phyloP scores from a whole-genome alignment of 164 flowering plant genomes.

The Taxillus chinensis region DNA sequence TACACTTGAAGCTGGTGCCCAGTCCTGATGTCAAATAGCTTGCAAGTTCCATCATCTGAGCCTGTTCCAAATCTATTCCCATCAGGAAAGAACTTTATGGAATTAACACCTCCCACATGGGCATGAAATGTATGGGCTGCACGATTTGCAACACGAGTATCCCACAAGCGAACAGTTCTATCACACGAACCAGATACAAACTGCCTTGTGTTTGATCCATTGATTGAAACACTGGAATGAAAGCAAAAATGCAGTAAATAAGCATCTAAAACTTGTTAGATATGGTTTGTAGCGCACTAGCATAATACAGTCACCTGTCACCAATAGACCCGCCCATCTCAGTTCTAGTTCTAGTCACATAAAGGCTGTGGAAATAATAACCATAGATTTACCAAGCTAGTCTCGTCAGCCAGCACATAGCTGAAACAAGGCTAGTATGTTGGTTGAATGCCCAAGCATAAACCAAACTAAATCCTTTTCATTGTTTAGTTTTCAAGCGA shows the following conservation, averaged over 20 bases:
- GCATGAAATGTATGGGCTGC: conserved; percentile 87
- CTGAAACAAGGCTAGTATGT: too few relatives aligned
- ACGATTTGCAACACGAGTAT: conserved; percentile 90
- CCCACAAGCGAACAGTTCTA: conserved; percentile 84
- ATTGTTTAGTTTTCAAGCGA: too few relatives aligned
- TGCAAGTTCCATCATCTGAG: conserved; percentile 94
- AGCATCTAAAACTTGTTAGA: background rate
- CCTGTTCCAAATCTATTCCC: conserved; percentile 95
- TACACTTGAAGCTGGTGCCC: conserved; percentile 95
- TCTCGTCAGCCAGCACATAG: too few relatives aligned
- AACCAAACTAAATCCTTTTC: too few relatives aligned
- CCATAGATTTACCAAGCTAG: too few relatives aligned
- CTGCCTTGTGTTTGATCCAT: conserved; percentile 63
- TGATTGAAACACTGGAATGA: conserved; percentile 65
- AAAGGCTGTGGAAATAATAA: too few relatives aligned
- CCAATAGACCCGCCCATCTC: too few relatives aligned
- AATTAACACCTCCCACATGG: conserved; percentile 83
- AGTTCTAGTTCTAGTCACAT: too few relatives aligned
- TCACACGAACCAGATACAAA: conserved; percentile 98
- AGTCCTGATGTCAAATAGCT: conserved; percentile 83
- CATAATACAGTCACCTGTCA: too few relatives aligned
- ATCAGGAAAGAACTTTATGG: conserved; percentile 95
- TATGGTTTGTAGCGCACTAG: too few relatives aligned
- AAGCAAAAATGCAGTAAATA: conserved; percentile 6
- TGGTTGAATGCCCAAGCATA: too few relatives aligned